Evolutionary conservation across 129 eudicot genomes (phyloP), one percentile per base, ranked within the genome.

Genomic region (Solidago caesia): DNA sequence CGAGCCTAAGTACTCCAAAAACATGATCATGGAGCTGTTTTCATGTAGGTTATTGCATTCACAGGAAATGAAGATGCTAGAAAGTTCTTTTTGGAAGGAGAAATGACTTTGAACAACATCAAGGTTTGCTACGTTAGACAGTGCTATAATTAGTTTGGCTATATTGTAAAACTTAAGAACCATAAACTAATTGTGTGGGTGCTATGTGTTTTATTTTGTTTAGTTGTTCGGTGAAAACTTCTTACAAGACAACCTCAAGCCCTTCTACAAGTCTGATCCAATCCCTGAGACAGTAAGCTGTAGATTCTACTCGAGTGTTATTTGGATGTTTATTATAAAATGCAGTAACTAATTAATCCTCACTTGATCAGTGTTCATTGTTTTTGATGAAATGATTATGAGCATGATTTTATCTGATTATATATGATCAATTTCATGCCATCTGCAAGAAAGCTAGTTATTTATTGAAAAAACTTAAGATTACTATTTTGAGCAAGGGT

Each of bases 231-330:
- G 84, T 21, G 88, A 82, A 71, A 75, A 85, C 53, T 89, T 95
- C 68, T 21, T 95, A 11, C 89, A 84, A 76, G 99, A 85, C 84
- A 91, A 89, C 79, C 94, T 95, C 41, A 87, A 95, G 74, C 96
- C 97, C 56, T 95, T 91, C 77, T 89, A 82, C 45, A 91, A 89
- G 76, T 95, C 99, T 0, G 96, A 89, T 77, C 97, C 97, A 25
- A 73, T 95, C 75, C 97, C 99, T 8, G 90, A 87, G 82, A 84
- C 75, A 0, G 99, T 89, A 75, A 84, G 95, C 79, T 75, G 68
- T 59, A 59, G 33, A 33, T 13, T 59, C 44, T 29, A 59, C 33
- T 12, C 47, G 8, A 61, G 44, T 43, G 16, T 9, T 21, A 21
- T 43, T 21, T 72, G 12, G 53, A 72, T 3, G 48, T 13, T 6